Evolutionary conservation across 2,329 filamentous ascomycete species (phyloP).

Genomic region (Pseudocercospora musae): DNA sequence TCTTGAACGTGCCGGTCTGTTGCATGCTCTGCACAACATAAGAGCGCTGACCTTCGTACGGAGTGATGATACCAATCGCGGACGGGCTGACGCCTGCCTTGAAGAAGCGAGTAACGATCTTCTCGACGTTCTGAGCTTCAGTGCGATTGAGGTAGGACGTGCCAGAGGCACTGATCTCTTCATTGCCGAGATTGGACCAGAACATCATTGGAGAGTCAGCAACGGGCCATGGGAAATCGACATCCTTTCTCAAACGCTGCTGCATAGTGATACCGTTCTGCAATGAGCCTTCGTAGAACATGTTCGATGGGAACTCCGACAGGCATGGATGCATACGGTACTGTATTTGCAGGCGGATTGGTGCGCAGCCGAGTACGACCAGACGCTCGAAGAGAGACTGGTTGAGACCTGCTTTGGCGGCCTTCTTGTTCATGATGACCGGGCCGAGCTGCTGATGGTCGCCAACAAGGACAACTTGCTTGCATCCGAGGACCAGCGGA

Average conservation of each 20-base stretch:
- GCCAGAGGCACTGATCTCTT: constrained; percentile 96
- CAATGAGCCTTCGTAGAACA: constrained; percentile 97
- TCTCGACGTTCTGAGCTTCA: constrained; percentile 95
- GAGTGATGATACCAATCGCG: constrained; percentile 96
- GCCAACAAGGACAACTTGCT: constrained; percentile 97
- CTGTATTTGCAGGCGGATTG: constrained; percentile 92
- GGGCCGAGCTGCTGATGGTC: constrained; percentile 97
- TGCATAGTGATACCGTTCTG: constrained; percentile 94
- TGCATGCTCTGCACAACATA: constrained; percentile 99
- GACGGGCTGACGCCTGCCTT: constrained; percentile 93
- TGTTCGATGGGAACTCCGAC: constrained; percentile 96
- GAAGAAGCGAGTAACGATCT: constrained; percentile 97
- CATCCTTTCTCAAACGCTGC: constrained; percentile 82
- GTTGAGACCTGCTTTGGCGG: constrained; percentile 93
- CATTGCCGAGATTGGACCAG: constrained; percentile 96
- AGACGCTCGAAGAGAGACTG: constrained; percentile 98
- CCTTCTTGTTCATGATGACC: constrained; percentile 99
- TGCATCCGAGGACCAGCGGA: constrained; percentile 91
- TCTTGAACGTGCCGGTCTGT: constrained; percentile 93
- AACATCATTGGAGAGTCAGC: constrained; percentile 98
- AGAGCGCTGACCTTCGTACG: constrained; percentile 96
- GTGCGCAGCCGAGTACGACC: constrained; percentile 83
- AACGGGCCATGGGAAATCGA: constrained; percentile 98
- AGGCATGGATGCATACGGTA: constrained; percentile 99
- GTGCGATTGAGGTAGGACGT: constrained; percentile 98